A percentile compares a stretch with the other conserved stretches of the same genome.
Evolutionary conservation across 2,329 filamentous ascomycete genomes (phyloP).

Genomic region (Endothia cerciana): DNA sequence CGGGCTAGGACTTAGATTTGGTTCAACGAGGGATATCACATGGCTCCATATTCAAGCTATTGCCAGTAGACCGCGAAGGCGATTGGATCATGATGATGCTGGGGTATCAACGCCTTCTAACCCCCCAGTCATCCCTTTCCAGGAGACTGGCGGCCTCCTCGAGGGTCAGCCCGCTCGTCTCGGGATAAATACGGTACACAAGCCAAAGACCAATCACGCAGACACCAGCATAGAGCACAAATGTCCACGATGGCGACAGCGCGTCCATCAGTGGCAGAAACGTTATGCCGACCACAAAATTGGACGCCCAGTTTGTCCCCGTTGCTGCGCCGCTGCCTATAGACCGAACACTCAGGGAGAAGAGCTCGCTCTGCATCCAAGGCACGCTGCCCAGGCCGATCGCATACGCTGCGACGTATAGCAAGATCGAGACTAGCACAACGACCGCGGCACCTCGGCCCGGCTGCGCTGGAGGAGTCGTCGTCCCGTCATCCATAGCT

Average conservation of each 20-base stretch:
- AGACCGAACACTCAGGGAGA: conserved; percentile 75
- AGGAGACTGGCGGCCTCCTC: conserved; percentile 79
- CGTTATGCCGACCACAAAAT: conserved; percentile 83
- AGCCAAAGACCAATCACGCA: conserved; percentile 70
- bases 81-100: neutral
- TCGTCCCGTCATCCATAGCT: conserved; percentile 28
- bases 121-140: conserved; percentile 75
- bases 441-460: conserved; percentile 48
- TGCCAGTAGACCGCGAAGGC: neutral
- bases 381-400: conserved; percentile 89
- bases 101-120: conserved; percentile 45
- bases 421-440: conserved; percentile 75
- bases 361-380: conserved; percentile 95
- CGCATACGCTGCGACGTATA: conserved; percentile 86
- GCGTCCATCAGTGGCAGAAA: conserved; percentile 87
- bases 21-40: too few relatives aligned
- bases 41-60: too few relatives aligned
- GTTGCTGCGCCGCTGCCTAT: conserved; percentile 75
- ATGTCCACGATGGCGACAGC: conserved; percentile 75
- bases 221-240: conserved; percentile 75
- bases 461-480: conserved; percentile 28
- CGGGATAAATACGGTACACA: conserved; percentile 79
- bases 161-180: conserved; percentile 79
- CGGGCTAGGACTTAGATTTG: too few relatives aligned
- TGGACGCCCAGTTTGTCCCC: conserved; percentile 84